Base-by-base conservation (phyloP, 306 rosid species). In the Vicia villosa region DNA sequence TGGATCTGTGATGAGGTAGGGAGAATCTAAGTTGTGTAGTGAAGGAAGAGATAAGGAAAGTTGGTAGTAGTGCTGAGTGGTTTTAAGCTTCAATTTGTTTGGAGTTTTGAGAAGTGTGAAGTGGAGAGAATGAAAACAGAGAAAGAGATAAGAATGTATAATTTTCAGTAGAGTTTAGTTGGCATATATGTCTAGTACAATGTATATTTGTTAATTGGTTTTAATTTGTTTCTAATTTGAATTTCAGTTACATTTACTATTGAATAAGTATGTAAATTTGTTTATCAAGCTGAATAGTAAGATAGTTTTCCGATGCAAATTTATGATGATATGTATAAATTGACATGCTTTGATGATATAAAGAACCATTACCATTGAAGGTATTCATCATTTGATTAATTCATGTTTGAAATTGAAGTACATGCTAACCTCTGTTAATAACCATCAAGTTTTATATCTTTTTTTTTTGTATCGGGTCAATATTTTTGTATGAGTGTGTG, bases 1-100 rank as follows among this genome's bases (percentile, higher is more conserved):
- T 68, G 82, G 79, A 75, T 90, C 96, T 15, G 81, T 73, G 78
- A 93, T 93, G 70, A 90, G n/a, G n/a, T 90, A 20, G 98, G 98
- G 50, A 76, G 87, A 82, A 77, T 79, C 66, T 69, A 74, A 36
- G 57, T 79, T 81, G 68, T 72, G 76, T 46, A 57, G 19, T 15
- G 74, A 65, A 77, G 56, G 70, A 59, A 63, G 63, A 79, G 56
- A 68, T 77, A 20, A 57, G 64, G 72, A 77, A 49, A 40, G 61
- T 70, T 41, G 56, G 54, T 46, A n/a, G 52, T 49, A 17, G 1
- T 43, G 17, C 2, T 58, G 4, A 19, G 16, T 79, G 82, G 83
- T 82, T 82, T 84, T 70, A 67, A 64, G 66, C 81, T 79, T 85
- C 63, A 63, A 77, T 63, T 52, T 69, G 42, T 64, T 12, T 28